Percentiles rank a stretch among this genome's conserved stretches.
phyloP scores from a whole-genome alignment of 257 asterid species.

The Oldenlandia corymbosa region DNA sequence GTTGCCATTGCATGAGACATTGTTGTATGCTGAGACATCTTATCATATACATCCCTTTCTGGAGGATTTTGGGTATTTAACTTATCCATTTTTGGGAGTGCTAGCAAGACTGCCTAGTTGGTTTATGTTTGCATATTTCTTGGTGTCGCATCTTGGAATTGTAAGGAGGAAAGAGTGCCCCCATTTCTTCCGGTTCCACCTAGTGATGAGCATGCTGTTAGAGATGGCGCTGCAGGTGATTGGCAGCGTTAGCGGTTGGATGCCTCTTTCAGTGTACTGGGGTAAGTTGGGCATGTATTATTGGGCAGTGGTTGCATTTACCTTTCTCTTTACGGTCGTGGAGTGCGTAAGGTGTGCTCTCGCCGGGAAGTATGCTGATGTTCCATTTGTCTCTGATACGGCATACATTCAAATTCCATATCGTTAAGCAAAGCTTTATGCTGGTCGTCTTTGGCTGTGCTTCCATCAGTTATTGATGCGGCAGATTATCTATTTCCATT shows the following conservation, averaged over 20 bases:
- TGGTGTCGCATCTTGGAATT: conserved; percentile 73
- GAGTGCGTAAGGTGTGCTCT: conserved; percentile 78
- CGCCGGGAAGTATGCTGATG: conserved; percentile 80
- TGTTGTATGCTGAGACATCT: conserved; percentile 87
- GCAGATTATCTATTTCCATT: no score
- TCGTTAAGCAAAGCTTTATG: conserved; percentile 29
- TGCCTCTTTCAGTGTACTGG: conserved; percentile 73
- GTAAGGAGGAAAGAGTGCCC: conserved; percentile 97
- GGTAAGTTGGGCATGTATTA: conserved; percentile 87
- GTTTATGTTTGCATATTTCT: conserved; percentile 85
- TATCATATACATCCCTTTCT: conserved; percentile 70
- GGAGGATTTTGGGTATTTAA: conserved; percentile 61
- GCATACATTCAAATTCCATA: conserved; percentile 90
- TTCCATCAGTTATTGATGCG: no score
- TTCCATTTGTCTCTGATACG: conserved; percentile 86
- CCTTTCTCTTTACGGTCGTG: conserved; percentile 69
- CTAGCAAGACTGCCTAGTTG: conserved; percentile 70
- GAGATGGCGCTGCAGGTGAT: conserved; percentile 85
- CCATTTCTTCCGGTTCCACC: conserved; percentile 83
- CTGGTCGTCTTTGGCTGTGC: no score
- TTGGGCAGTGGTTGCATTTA: conserved; percentile 70
- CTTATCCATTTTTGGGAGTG: conserved; percentile 64
- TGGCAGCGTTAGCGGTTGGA: conserved; percentile 82
- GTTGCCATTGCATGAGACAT: conserved; percentile 85
- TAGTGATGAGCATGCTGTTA: conserved; percentile 82